Percentiles rank a stretch among this genome's conserved stretches.
Evolutionary conservation across 306 rosid genomes (phyloP).

Genomic region (Casuarina equisetifolia): DNA sequence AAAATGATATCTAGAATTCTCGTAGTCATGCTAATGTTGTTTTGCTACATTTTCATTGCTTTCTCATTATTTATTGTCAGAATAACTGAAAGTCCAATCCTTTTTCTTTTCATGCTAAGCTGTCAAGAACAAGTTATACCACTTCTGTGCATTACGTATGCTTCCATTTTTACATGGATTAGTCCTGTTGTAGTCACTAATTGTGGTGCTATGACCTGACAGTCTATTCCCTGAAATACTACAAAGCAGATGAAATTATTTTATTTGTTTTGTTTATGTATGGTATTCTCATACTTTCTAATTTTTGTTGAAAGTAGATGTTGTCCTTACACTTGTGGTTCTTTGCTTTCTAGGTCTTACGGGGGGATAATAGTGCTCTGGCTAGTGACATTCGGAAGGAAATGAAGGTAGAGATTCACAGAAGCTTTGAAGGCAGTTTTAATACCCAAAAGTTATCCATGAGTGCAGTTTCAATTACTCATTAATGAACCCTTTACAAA

Average conservation of each 20-base stretch:
- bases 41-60: background rate
- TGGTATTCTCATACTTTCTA: background rate
- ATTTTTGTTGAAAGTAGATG: background rate
- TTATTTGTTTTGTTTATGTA: background rate
- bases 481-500: background rate
- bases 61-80: background rate
- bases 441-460: conserved; percentile 5
- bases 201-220: background rate
- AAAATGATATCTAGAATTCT: background rate
- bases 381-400: conserved; percentile 99
- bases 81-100: background rate
- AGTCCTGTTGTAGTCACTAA: background rate
- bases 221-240: background rate
- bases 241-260: background rate
- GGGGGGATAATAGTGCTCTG: conserved; percentile 93
- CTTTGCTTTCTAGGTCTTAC: conserved; percentile 67
- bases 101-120: background rate
- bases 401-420: conserved; percentile 71
- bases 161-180: background rate
- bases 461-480: conserved; percentile 15
- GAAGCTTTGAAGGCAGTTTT: conserved; percentile 13
- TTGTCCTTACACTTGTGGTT: conserved; percentile 24
- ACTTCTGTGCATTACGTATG: background rate
- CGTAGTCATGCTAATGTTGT: background rate
- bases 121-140: background rate